Evolutionary conservation across 192 early-diverging fungal species (phyloP), one percentile per base, ranked within the genome.

Genomic region (Powellomyces hirtus): DNA sequence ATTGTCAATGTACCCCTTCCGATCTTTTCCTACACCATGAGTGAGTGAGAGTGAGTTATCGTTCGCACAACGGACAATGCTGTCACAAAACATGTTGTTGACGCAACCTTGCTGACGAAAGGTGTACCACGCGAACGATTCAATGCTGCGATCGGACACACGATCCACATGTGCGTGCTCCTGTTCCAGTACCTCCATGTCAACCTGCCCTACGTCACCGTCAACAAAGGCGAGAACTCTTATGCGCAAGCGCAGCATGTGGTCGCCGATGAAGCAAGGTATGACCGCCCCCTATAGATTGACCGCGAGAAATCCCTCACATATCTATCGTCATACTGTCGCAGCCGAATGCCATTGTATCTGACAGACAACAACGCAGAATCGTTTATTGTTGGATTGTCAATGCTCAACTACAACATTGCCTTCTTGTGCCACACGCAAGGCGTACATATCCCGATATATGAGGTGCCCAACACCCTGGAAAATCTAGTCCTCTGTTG

Each of bases 321-420:
- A 42, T 18, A 42, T 18, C 10, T 13, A 42, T 42, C 27, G 16
- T 31, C 31, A 18, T 5, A 18, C 33, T 16, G 26, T 22, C 18
- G 14, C 29, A 56, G 53, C 33, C 33, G 49, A 18, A 57, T 73
- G 56, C 79, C 79, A 14, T 38, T 81, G 20, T 75, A 73, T 35
- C 57, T 81, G 10, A 71, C 79, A 10, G 79, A 77, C 38, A 35
- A 62, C 33, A 81, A 77, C 45, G 27, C 53, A 20, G 75, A 81
- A 22, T 30, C n/a, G n/a, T 81, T 81, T 52, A 76, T 49, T 8
- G 40, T 62, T 29, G 79, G 74, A 13, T 60, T 81, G 4, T n/a
- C 74, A 13, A 70, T 81, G 71, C 66, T 84, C 3, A 79, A 79
- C 58, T 84, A 72, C 64, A 67, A 84, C 62, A 75, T 84, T 45